Base-by-base conservation (phyloP, 2,329 filamentous ascomycete species). In the Phyllosticta citriasiana region DNA sequence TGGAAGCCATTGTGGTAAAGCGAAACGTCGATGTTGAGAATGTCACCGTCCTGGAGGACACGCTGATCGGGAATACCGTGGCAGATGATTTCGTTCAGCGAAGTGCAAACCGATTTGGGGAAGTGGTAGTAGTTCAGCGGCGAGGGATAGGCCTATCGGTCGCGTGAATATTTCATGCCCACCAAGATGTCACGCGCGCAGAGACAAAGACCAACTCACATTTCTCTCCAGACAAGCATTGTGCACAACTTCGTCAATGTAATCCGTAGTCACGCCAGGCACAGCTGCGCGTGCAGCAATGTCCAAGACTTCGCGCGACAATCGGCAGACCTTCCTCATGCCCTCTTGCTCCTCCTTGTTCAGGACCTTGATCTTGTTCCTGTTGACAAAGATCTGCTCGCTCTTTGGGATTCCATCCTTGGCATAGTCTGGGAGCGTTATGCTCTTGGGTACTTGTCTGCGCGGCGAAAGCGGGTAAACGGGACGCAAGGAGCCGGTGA, bases 81-180 rank as follows among this genome's bases (percentile, higher is more conserved):
- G 79, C 94, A 99, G 74, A 99, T 97, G 65, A 96, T 89, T 77
- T 99, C 94, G 79, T 99, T 99, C 57, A 89, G 78, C 2, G 93
- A 97, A 2, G 93, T 97, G 77, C 94, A 99, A 64, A 97, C 89
- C 0, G 94, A 99, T 78, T 99, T 99, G 66, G 94, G 94, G 77
- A 97, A 99, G 75, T 92, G 82, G 79, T 89, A 89, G 78, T 97
- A 97, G 78, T 97, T 97, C 35, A 97, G 80, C 1, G 93, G 91
- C 0, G 93, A 97, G 0, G 93, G 93, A 73, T 97, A 97, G 9
- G 91, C 89, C 92, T 97, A 64, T 54, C n/a, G 22, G 19, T 7
- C 14, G 19, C 70, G 68, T 61, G 19, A 63, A 8, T 16, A 35
- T n/a, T n/a, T 52, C 58, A 24, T 60, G 12, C 14, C 24, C 27